phyloP scores from a whole-genome alignment of 1,284 basidiomycete species.

The Sutorius eximius region DNA sequence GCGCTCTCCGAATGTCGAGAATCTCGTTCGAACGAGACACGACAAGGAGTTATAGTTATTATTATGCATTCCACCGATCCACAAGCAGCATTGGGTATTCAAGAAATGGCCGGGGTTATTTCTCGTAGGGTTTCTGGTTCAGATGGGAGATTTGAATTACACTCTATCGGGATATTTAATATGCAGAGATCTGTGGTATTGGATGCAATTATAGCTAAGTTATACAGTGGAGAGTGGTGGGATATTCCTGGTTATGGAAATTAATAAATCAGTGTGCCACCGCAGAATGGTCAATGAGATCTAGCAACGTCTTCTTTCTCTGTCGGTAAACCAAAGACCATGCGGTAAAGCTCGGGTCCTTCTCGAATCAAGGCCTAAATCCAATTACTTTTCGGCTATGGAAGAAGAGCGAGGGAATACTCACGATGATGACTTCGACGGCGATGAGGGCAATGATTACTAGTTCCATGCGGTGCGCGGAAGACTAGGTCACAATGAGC shows the following conservation, averaged over 20 bases:
- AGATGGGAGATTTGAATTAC: not conserved
- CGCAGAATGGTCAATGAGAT: slow-evolving; percentile 6
- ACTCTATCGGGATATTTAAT: not conserved
- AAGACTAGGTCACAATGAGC: slow-evolving; percentile 53
- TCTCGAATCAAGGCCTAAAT: slow-evolving; percentile 34
- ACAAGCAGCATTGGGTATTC: too few species aligned
- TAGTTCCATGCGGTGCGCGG: slow-evolving; percentile 85
- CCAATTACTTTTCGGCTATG: slow-evolving; percentile 41
- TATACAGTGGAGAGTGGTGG: slow-evolving; percentile 5
- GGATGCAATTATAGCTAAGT: slow-evolving; percentile 2
- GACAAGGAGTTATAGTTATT: not conserved
- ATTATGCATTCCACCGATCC: not conserved
- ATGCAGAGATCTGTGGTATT: not conserved
- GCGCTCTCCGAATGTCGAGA: slow-evolving; percentile 15
- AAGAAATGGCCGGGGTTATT: too few species aligned
- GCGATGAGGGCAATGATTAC: slow-evolving; percentile 90
- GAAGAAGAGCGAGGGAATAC: slow-evolving; percentile 38
- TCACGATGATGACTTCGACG: slow-evolving; percentile 85
- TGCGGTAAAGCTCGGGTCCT: slow-evolving; percentile 32
- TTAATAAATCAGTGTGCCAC: not conserved
- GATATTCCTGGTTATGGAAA: slow-evolving; percentile 2
- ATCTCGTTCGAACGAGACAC: slow-evolving; percentile 15
- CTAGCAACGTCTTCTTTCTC: slow-evolving; percentile 8
- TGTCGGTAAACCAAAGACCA: slow-evolving; percentile 25
- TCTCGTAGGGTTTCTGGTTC: not conserved